phyloP scores from a whole-genome alignment of 1,139 yeast species.

The Yamadazyma kanchanaburiensis region DNA sequence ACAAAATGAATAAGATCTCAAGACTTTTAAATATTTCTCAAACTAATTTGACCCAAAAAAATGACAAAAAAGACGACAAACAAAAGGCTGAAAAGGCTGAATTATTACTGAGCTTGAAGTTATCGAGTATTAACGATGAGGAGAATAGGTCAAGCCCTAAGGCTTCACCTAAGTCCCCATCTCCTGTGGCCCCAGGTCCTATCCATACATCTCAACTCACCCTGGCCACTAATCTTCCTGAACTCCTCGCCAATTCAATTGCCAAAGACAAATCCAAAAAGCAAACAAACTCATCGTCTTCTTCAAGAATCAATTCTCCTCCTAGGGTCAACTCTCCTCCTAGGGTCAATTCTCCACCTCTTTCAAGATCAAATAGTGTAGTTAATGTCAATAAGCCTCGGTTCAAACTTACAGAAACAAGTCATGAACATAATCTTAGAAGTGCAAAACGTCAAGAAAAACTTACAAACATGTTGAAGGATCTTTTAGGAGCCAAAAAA shows the following conservation, averaged over 20 bases:
- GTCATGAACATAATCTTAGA: conserved; percentile 79
- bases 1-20: conserved; percentile 9
- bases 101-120: conserved; percentile 1
- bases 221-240: neutral
- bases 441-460: conserved; percentile 86
- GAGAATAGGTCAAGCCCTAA: neutral
- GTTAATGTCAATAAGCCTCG: conserved; percentile 27
- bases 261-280: conserved; percentile 2
- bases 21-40: conserved; percentile 14
- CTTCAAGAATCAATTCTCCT: conserved; percentile 11
- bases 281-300: conserved; percentile 2
- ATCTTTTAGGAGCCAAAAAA: conserved; percentile 76
- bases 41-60: conserved; percentile 8
- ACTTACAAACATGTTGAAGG: conserved; percentile 81
- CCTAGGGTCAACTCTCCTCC: too few relatives aligned
- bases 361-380: conserved; percentile 13
- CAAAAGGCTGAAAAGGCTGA: conserved; percentile 1
- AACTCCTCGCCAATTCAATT: conserved; percentile 1
- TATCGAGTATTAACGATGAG: neutral
- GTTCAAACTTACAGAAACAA: conserved; percentile 57
- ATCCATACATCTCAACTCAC: neutral
- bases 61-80: neutral
- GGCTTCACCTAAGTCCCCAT: neutral
- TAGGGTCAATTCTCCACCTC: conserved; percentile 12
- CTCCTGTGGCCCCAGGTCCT: neutral